Conservation (phyloP, 108 stramenopile species). For the Craspedostauros australis region DNA sequence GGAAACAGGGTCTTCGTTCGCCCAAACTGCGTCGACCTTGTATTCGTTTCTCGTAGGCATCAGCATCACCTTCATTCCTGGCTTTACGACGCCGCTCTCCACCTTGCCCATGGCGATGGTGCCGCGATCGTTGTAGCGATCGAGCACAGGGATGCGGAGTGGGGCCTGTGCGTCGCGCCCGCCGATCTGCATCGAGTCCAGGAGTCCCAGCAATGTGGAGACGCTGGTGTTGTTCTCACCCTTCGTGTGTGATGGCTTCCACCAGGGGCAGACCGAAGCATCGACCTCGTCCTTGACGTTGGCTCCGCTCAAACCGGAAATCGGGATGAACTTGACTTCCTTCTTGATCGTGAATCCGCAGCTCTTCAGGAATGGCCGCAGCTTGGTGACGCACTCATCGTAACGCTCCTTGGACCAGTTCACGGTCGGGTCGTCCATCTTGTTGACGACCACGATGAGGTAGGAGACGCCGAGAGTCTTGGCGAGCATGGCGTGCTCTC, state of each 20-base stretch:
- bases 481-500: conserved; percentile 98
- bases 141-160: conserved; percentile 92
- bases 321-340: conserved; percentile 98
- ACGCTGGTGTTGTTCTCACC: conserved; percentile 87
- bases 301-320: conserved; percentile 92
- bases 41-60: conserved; percentile 90
- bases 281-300: conserved; percentile 95
- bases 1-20: conserved; percentile 87
- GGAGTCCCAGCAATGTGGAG: conserved; percentile 79
- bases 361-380: conserved; percentile 93
- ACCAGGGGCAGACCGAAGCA: conserved; percentile 85
- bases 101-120: conserved; percentile 99
- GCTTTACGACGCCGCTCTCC: conserved; percentile 87
- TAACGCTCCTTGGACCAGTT: conserved; percentile 90
- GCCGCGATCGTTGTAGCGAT: conserved; percentile 96
- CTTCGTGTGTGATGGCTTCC: conserved; percentile 62
- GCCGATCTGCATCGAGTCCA: conserved; percentile 81
- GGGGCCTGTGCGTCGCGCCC: conserved; percentile 81
- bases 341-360: conserved; percentile 96
- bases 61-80: conserved; percentile 85
- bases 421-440: conserved; percentile 99
- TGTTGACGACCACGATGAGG: conserved; percentile 98
- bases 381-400: conserved; percentile 93
- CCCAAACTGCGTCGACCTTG: conserved; percentile 93
- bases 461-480: conserved; percentile 96